Conservation (phyloP, 78 protist species). For the Anaeramoeba ignava region DNA sequence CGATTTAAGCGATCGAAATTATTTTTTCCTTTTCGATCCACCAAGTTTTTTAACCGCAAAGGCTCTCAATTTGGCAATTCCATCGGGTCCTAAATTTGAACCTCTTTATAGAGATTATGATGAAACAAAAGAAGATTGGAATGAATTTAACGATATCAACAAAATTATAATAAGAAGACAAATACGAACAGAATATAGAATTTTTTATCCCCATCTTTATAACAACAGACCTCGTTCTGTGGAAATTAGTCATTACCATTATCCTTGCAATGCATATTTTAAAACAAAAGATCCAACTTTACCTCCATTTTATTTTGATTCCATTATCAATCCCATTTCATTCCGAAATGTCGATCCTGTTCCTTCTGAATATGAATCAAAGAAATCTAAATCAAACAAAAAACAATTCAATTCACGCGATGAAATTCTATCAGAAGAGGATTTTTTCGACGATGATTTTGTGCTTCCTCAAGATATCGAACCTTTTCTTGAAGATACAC, state of each 20-base stretch:
- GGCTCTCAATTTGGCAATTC: slow-evolving; percentile 92
- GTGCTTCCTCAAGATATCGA: slow-evolving; percentile 36
- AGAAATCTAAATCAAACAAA: background rate
- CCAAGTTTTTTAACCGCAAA: slow-evolving; percentile 90
- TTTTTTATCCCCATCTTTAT: slow-evolving; percentile 97
- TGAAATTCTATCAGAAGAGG: background rate
- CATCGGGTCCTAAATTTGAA: slow-evolving; percentile 99
- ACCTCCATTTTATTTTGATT: slow-evolving; percentile 87
- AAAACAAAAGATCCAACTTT: slow-evolving; percentile 81
- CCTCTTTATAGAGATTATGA: slow-evolving; percentile 87
- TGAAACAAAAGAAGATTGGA: slow-evolving; percentile 40
- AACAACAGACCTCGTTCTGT: slow-evolving; percentile 86
- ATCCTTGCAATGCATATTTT: slow-evolving; percentile 61
- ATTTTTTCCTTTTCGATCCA: slow-evolving; percentile 87
- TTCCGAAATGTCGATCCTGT: slow-evolving; percentile 29
- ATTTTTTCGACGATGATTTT: slow-evolving; percentile 16
- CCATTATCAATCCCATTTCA: slow-evolving; percentile 83
- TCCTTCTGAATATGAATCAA: background rate
- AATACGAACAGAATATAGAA: slow-evolving; percentile 89
- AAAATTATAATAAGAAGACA: slow-evolving; percentile 89
- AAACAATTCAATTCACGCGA: background rate
- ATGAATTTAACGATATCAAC: slow-evolving; percentile 97
- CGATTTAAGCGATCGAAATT: slow-evolving; percentile 82
- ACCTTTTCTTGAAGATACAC: slow-evolving; percentile 42
- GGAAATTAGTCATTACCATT: slow-evolving; percentile 61